A percentile compares a stretch with the other conserved stretches of the same genome.
Evolutionary conservation across 495 filamentous ascomycete species (phyloP).

Genomic region (Lophiotrema nucula): DNA sequence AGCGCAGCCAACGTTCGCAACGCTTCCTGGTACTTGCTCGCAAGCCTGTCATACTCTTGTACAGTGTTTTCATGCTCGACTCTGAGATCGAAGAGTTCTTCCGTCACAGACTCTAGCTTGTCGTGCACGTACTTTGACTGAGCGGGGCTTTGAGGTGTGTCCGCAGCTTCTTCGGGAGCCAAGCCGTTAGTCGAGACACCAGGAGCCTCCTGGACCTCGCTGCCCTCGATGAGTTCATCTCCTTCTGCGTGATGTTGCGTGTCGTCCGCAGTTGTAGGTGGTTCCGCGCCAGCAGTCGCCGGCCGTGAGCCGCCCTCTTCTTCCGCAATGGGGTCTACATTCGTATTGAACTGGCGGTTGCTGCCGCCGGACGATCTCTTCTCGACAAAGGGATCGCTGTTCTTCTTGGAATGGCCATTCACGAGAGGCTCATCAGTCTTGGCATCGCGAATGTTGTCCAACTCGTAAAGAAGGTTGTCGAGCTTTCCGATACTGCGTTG

Average conservation of each 20-base stretch:
- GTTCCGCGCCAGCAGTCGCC: slow-evolving; percentile 19
- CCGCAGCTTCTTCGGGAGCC: slow-evolving; percentile 37
- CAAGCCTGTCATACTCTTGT: slow-evolving; percentile 76
- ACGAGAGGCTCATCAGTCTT: slow-evolving; percentile 30
- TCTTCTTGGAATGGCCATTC: slow-evolving; percentile 38
- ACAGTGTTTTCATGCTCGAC: slow-evolving; percentile 85
- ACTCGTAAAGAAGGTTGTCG: slow-evolving; percentile 84
- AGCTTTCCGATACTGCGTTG: slow-evolving; percentile 93
- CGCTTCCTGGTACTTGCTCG: slow-evolving; percentile 87
- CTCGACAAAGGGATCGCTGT: slow-evolving; percentile 35
- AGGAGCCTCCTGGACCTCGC: background rate
- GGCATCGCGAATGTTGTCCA: slow-evolving; percentile 71
- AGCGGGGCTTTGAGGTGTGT: slow-evolving; percentile 60
- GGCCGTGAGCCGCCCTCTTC: slow-evolving; percentile 28
- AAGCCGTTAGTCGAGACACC: slow-evolving; percentile 40
- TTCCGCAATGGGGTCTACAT: slow-evolving; percentile 32
- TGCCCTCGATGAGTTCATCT: background rate
- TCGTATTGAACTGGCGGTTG: slow-evolving; percentile 21
- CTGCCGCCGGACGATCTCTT: slow-evolving; percentile 29
- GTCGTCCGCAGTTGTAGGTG: slow-evolving; percentile 16
- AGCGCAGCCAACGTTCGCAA: slow-evolving; percentile 75
- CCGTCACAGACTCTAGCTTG: slow-evolving; percentile 87
- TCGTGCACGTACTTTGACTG: slow-evolving; percentile 85
- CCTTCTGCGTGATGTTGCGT: slow-evolving; percentile 31
- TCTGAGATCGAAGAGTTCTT: slow-evolving; percentile 87